These are phyloP conservation scores for Aspergillus quadrilineatus DNA, from an alignment of 2,329 filamentous ascomycete genomes.

Conservation along the genomic window DNA sequence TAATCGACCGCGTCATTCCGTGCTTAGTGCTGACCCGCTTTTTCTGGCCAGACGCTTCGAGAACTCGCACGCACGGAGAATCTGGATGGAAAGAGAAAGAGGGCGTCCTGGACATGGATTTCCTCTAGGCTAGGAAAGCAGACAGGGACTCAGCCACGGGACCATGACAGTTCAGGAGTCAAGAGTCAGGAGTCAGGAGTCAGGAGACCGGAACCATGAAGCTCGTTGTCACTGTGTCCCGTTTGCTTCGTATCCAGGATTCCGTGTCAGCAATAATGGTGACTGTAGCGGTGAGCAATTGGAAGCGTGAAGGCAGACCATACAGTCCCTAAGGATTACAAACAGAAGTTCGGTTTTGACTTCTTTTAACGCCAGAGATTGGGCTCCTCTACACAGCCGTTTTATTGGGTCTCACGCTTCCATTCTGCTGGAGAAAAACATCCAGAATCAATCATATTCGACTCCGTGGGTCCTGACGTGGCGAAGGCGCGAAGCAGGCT, in stretches of 20 bases:
- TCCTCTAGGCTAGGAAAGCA: background rate
- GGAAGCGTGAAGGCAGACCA: background rate
- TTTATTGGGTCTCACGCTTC: too few relatives aligned
- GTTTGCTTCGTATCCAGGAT: background rate
- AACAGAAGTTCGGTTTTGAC: too few relatives aligned
- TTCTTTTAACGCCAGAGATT: too few relatives aligned
- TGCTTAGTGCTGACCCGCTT: conserved; percentile 3
- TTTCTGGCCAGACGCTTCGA: conserved; percentile 5
- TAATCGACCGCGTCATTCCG: background rate
- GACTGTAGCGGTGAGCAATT: background rate
- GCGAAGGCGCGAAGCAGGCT: conserved; percentile 2
- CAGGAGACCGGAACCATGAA: background rate
- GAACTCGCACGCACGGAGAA: background rate
- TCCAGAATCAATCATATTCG: background rate
- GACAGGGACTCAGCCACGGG: background rate
- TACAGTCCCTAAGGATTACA: too few relatives aligned
- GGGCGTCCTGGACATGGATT: background rate
- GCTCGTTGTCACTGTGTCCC: background rate
- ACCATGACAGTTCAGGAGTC: background rate
- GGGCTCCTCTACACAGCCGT: background rate
- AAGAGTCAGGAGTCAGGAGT: background rate
- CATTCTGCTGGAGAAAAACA: background rate
- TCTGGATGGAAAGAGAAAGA: background rate
- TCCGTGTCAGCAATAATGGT: background rate
- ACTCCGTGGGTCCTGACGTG: conserved; percentile 16